phyloP scores from a whole-genome alignment of 768 basidiomycete genomes.

The Mycena capillaripes region DNA sequence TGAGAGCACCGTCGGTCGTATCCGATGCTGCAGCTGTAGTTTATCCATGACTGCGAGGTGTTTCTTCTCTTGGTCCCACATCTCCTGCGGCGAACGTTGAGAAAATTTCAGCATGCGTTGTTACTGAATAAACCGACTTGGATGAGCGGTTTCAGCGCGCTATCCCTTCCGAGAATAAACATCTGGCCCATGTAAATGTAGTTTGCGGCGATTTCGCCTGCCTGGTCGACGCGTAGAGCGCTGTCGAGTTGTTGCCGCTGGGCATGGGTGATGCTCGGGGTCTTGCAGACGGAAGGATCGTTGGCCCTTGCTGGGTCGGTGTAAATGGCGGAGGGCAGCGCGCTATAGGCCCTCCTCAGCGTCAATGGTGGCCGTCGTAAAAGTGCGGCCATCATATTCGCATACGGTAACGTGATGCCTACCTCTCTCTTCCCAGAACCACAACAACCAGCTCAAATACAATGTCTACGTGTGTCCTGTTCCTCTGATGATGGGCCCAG shows the following conservation, averaged over 20 bases:
- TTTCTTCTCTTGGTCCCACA: slow-evolving; percentile 98
- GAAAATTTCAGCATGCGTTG: not conserved
- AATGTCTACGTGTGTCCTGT: slow-evolving; percentile 28
- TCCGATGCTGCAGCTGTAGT: slow-evolving; percentile 84
- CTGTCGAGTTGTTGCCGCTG: slow-evolving; percentile 69
- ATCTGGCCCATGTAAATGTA: slow-evolving; percentile 95
- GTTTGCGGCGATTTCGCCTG: slow-evolving; percentile 96
- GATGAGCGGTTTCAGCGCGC: slow-evolving; percentile 71
- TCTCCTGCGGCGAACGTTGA: slow-evolving; percentile 69
- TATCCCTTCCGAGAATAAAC: slow-evolving; percentile 76
- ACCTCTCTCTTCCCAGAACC: not conserved
- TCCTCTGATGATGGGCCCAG: not conserved
- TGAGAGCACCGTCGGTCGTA: slow-evolving; percentile 87
- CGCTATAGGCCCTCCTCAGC: slow-evolving; percentile 20
- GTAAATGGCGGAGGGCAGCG: slow-evolving; percentile 61
- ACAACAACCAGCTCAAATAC: not conserved
- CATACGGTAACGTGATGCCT: slow-evolving; percentile 22
- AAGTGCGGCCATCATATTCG: not conserved
- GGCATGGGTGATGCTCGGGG: slow-evolving; percentile 67
- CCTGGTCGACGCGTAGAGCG: slow-evolving; percentile 93
- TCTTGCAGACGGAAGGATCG: slow-evolving; percentile 62
- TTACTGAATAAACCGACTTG: slow-evolving; percentile 64
- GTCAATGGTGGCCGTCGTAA: not conserved
- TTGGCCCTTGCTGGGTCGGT: slow-evolving; percentile 50
- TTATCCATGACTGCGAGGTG: slow-evolving; percentile 91